phyloP scores from a whole-genome alignment of 192 early-diverging fungal genomes.

The Linnemannia hyalina region DNA sequence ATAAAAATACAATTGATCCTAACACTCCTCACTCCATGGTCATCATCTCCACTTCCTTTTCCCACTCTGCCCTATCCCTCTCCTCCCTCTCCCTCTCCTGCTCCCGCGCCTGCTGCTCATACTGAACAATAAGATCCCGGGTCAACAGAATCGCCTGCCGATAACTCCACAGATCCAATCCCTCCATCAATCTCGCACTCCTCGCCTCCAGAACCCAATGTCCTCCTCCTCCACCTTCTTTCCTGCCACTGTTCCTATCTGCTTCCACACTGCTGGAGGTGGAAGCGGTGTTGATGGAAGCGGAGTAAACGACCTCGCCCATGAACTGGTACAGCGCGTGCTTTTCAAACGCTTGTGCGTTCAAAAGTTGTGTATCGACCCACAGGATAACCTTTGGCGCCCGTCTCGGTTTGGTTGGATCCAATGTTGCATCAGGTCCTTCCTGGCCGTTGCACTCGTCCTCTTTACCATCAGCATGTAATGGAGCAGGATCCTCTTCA shows the following conservation, averaged over 20 bases:
- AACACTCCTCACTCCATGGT: neutral
- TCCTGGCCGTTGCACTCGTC: too few species aligned
- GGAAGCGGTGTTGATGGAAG: neutral
- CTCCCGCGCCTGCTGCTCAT: neutral
- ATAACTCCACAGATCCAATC: constrained; percentile 33
- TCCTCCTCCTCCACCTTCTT: neutral
- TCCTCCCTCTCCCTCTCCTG: neutral
- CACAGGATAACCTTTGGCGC: constrained; percentile 20
- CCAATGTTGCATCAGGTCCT: neutral
- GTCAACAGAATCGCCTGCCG: constrained; percentile 28
- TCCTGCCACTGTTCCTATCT: neutral
- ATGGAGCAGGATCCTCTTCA: neutral
- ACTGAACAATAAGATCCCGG: constrained; percentile 8
- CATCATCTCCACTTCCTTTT: neutral
- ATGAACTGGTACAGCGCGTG: constrained; percentile 24
- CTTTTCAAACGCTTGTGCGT: neutral
- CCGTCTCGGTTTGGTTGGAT: neutral
- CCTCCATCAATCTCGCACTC: constrained; percentile 27
- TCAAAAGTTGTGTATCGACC: constrained; percentile 26
- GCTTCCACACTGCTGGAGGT: too few species aligned
- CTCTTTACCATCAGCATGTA: neutral
- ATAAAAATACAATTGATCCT: neutral
- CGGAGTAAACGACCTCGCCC: constrained; percentile 21
- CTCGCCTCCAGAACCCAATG: constrained; percentile 30
- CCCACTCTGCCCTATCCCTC: neutral